Evolutionary conservation across 2,329 filamentous ascomycete species (phyloP).

Genomic region (Diaporthe sp.): DNA sequence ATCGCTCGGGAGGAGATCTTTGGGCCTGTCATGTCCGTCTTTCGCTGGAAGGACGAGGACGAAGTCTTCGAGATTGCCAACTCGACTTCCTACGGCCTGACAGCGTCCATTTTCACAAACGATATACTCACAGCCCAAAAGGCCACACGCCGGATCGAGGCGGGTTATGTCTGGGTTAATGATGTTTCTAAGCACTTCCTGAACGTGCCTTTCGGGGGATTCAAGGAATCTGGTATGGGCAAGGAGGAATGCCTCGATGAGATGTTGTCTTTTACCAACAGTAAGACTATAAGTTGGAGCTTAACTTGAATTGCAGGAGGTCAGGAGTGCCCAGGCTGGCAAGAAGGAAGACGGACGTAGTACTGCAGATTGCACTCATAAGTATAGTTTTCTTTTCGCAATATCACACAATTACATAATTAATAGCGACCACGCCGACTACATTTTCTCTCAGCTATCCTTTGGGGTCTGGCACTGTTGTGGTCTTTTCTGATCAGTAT

Average conservation of each 20-base stretch:
- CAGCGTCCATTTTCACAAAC: slow-evolving; percentile 6
- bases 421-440: too few relatives aligned
- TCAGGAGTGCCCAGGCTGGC: too few relatives aligned
- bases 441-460: too few relatives aligned
- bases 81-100: slow-evolving; percentile 7
- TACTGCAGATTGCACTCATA: too few relatives aligned
- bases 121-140: neutral
- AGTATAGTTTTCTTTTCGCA: too few relatives aligned
- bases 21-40: slow-evolving; percentile 6
- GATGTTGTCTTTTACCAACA: neutral
- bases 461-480: too few relatives aligned
- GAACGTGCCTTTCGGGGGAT: neutral
- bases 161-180: slow-evolving; percentile 10
- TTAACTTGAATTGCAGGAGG: neutral
- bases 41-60: neutral
- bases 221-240: slow-evolving; percentile 15
- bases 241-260: slow-evolving; percentile 6
- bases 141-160: neutral
- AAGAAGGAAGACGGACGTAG: too few relatives aligned
- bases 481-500: too few relatives aligned
- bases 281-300: neutral
- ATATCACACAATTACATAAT: too few relatives aligned
- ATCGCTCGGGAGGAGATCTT: slow-evolving; percentile 25
- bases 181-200: neutral
- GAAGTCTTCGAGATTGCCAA: neutral